Evolutionary conservation across 2,329 filamentous ascomycete species (phyloP).

Genomic region (Fusarium tjaetaba): DNA sequence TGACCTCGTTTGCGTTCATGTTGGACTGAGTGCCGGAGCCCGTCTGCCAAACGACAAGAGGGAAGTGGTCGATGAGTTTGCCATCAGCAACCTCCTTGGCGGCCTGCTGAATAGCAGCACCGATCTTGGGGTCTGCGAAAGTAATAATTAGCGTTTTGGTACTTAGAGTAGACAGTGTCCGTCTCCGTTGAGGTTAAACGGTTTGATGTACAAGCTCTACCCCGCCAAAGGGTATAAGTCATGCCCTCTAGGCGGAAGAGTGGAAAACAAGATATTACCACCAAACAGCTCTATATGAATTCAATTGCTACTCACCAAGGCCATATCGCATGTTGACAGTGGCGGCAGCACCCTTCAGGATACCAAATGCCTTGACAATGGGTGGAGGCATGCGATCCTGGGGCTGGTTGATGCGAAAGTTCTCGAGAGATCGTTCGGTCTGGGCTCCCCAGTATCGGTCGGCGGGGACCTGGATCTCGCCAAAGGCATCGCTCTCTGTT

Average conservation of each 20-base stretch:
- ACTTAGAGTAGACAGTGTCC: neutral
- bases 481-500: constrained; percentile 97
- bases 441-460: constrained; percentile 99
- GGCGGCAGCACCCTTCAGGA: constrained; percentile 95
- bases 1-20: constrained; percentile 99
- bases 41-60: constrained; percentile 98
- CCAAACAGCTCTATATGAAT: neutral
- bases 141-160: neutral
- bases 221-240: neutral
- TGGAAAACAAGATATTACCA: neutral
- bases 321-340: constrained; percentile 96
- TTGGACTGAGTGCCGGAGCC: constrained; percentile 98
- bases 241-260: neutral
- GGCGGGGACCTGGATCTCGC: constrained; percentile 88
- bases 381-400: constrained; percentile 98
- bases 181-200: neutral
- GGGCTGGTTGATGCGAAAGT: constrained; percentile 99
- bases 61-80: constrained; percentile 97
- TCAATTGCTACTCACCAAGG: constrained; percentile 67
- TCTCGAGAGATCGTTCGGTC: constrained; percentile 93
- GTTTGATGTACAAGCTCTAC: neutral
- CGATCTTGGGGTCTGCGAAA: constrained; percentile 80
- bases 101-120: constrained; percentile 92
- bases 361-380: constrained; percentile 92
- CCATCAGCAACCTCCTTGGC: constrained; percentile 91